phyloP scores from a whole-genome alignment of 352 stramenopile genomes.

The Globisporangium paroecandrum region DNA sequence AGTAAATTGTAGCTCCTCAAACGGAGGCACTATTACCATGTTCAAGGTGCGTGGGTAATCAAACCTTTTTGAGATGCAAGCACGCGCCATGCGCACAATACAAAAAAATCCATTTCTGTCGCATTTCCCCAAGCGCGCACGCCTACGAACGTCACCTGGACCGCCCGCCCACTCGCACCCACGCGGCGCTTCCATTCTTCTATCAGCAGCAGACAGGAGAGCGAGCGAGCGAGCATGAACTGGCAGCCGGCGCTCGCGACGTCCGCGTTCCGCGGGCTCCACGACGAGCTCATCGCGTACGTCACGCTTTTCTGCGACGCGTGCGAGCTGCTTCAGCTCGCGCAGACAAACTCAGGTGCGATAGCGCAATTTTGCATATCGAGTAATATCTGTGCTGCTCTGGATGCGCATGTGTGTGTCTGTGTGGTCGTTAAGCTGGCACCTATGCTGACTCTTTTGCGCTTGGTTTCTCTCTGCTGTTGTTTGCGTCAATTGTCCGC shows the following conservation, averaged over 20 bases:
- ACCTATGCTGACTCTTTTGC: constrained; percentile 2
- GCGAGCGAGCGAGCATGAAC: constrained; percentile 29
- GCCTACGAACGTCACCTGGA: too few species aligned
- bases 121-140: not conserved
- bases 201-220: too few species aligned
- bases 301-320: constrained; percentile 67
- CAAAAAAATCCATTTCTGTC: constrained; percentile 4
- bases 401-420: not conserved
- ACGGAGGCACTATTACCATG: not conserved
- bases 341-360: constrained; percentile 70
- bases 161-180: too few species aligned
- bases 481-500: not conserved
- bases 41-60: not conserved
- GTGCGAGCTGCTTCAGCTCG: constrained; percentile 55
- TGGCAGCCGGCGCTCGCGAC: constrained; percentile 48
- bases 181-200: too few species aligned
- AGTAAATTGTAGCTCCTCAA: not conserved
- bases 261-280: constrained; percentile 59
- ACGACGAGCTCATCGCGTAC: constrained; percentile 79
- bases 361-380: not conserved
- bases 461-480: not conserved
- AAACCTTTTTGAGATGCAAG: not conserved
- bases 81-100: not conserved
- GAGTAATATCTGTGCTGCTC: not conserved
- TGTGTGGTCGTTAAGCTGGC: not conserved